These are phyloP conservation scores for Vicia villosa DNA, from an alignment of 306 rosid species.

Conservation along the genomic window DNA sequence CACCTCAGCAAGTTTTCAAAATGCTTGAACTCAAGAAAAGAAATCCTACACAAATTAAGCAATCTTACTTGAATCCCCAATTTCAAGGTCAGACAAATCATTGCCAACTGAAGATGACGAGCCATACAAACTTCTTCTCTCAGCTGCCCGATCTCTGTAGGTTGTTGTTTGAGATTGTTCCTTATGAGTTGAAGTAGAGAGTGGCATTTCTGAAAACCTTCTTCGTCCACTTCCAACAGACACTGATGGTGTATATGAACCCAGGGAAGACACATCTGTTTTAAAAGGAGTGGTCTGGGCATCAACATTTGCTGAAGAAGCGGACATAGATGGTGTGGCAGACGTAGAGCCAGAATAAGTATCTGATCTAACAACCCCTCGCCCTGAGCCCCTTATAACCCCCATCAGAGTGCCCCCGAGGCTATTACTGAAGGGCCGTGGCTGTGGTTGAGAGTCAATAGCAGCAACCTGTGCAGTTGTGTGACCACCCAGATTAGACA, in stretches of 20 bases:
- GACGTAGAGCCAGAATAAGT: slow-evolving; percentile 51
- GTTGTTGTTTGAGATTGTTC: slow-evolving; percentile 70
- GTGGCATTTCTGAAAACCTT: slow-evolving; percentile 94
- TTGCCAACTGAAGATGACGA: slow-evolving; percentile 67
- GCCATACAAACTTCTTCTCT: slow-evolving; percentile 93
- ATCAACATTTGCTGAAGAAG: slow-evolving; percentile 53
- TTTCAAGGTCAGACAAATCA: slow-evolving; percentile 60
- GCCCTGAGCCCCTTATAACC: slow-evolving; percentile 95
- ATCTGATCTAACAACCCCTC: slow-evolving; percentile 71
- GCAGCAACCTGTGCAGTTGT: slow-evolving; percentile 47
- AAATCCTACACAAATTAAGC: slow-evolving; percentile 37
- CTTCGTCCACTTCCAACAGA: slow-evolving; percentile 74
- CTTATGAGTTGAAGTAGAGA: slow-evolving; percentile 62
- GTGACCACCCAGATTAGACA: slow-evolving; percentile 49
- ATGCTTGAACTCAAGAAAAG: slow-evolving; percentile 34
- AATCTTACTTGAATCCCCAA: slow-evolving; percentile 81
- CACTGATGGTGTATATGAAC: slow-evolving; percentile 65
- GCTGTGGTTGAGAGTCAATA: slow-evolving; percentile 63
- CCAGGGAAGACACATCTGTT: slow-evolving; percentile 85
- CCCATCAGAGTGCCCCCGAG: slow-evolving; percentile 91
- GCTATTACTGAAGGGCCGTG: slow-evolving; percentile 84
- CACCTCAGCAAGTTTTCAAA: slow-evolving; percentile 26
- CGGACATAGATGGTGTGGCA: slow-evolving; percentile 45
- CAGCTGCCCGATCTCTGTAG: slow-evolving; percentile 98
- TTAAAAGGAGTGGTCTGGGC: slow-evolving; percentile 65